phyloP scores from a whole-genome alignment of 371 early-diverging fungal species.

The Mortierella sp. region DNA sequence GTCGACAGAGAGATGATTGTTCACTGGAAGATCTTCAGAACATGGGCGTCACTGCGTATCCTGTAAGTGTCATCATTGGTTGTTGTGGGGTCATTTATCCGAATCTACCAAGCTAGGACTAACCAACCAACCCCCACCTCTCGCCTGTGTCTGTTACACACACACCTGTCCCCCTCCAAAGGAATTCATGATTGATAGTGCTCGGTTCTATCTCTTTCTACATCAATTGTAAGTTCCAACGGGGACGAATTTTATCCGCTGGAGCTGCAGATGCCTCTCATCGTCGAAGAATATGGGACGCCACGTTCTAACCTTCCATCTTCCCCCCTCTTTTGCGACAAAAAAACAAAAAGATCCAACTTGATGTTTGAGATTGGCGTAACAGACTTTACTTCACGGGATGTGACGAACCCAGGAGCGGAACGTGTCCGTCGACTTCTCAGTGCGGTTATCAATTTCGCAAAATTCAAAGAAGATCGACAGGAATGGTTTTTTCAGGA shows the following conservation, averaged over 20 bases:
- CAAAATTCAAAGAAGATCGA: conserved; percentile 86
- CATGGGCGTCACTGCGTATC: conserved; percentile 10
- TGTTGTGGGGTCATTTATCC: too few relatives aligned
- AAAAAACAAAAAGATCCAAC: conserved; percentile 60
- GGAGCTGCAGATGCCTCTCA: background rate
- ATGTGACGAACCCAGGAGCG: conserved; percentile 79
- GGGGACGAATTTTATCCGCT: background rate
- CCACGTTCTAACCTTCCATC: too few relatives aligned
- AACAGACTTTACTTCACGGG: conserved; percentile 75
- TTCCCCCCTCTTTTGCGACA: background rate
- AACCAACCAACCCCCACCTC: too few relatives aligned
- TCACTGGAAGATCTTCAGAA: conserved; percentile 36
- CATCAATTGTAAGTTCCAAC: conserved; percentile 28
- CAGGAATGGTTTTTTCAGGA: conserved; percentile 23
- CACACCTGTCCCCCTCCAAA: too few relatives aligned
- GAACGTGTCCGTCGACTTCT: conserved; percentile 70
- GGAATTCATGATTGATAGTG: conserved; percentile 35
- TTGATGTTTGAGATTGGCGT: conserved; percentile 76
- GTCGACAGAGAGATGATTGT: conserved; percentile 21
- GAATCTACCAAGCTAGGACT: too few relatives aligned
- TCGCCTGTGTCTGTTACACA: too few relatives aligned
- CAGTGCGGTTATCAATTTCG: conserved; percentile 85
- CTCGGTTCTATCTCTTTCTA: conserved; percentile 37
- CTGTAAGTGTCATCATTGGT: conserved; percentile 12
- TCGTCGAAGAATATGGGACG: too few relatives aligned